Evolutionary conservation across 1,139 yeast genomes (phyloP).

Genomic region (Lodderomyces pseudojiufengensis): DNA sequence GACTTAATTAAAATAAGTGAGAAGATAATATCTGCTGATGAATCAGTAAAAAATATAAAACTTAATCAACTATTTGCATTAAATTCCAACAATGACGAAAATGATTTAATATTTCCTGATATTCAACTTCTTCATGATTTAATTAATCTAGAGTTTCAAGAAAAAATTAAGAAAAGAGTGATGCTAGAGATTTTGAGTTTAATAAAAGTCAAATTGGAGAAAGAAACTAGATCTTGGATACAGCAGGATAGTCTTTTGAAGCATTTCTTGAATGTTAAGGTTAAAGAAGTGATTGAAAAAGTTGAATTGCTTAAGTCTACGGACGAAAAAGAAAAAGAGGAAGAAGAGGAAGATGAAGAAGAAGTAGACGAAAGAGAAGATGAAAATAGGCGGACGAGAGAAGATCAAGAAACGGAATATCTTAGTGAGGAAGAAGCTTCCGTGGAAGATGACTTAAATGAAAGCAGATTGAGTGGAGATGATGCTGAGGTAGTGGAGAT

Average conservation of each 20-base stretch:
- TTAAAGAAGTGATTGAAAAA: conserved; percentile 27
- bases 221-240: conserved; percentile 40
- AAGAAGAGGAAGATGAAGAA: conserved; percentile 11
- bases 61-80: conserved; percentile 27
- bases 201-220: conserved; percentile 29
- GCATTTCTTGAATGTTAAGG: conserved; percentile 32
- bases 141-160: conserved; percentile 33
- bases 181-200: conserved; percentile 34
- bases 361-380: conserved; percentile 10
- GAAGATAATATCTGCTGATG: conserved; percentile 10
- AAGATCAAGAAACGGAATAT: conserved; percentile 14
- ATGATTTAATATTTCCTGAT: conserved; percentile 28
- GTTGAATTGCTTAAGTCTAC: conserved; percentile 26
- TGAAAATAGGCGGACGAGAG: conserved; percentile 10
- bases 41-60: conserved; percentile 16
- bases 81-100: conserved; percentile 16
- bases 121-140: conserved; percentile 27
- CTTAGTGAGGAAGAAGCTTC: conserved; percentile 12
- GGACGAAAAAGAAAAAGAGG: conserved; percentile 10
- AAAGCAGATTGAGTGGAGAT: conserved; percentile 8
- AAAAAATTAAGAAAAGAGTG: conserved; percentile 31
- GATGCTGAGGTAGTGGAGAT: conserved; percentile 6
- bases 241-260: conserved; percentile 35
- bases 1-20: conserved; percentile 17
- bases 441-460: conserved; percentile 8